Evolutionary conservation across 1,139 yeast species (phyloP), one percentile per base, ranked within the genome.

Genomic region (Wickerhamomyces sp.): DNA sequence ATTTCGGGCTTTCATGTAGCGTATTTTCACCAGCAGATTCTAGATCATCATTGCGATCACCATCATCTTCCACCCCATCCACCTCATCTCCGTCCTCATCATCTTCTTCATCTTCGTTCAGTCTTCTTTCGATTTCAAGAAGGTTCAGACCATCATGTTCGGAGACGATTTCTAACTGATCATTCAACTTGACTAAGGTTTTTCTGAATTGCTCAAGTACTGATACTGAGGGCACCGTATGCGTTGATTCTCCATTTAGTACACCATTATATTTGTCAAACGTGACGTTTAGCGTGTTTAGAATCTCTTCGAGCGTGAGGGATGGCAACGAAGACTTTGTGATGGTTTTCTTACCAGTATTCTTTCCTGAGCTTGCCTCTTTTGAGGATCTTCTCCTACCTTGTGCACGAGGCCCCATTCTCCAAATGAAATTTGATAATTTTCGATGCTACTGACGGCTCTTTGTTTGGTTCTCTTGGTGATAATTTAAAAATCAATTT

Each of bases 211-310:
- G 66, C 22, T 63, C 59, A 26, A 80, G 59, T 4, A 68, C 62
- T 28, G 65, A 60, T 21, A 70, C 53, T 28, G 57, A 62, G 4
- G 86, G 83, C 1, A 71, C 55, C 18, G 61, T 60, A 23, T 72
- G 60, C 1, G 73, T 63, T 1, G 70, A 60, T 19, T 75, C 78
- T 0, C 89, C 88, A 43, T 70, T 79, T 23, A 81, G 58, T 34
- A 74, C 55, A 1, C 88, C 87, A 13, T 70, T 63, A 24, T 75
- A 72, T 7, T 72, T 62, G 48, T 79, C 85, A 49, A 75, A 80
- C 2, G 72, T 62, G 40, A 80, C 58, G 35, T 68, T 65, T 28
- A 79, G 58, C 45, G 74, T 75, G 33, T 62, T 61, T 33, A 80
- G 61, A 16, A 81, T 70, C 40, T 72, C 72, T 32, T 70, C 70